Evolutionary conservation across 805 yeast species (phyloP).

Genomic region (Saccharomycopsis sp.): DNA sequence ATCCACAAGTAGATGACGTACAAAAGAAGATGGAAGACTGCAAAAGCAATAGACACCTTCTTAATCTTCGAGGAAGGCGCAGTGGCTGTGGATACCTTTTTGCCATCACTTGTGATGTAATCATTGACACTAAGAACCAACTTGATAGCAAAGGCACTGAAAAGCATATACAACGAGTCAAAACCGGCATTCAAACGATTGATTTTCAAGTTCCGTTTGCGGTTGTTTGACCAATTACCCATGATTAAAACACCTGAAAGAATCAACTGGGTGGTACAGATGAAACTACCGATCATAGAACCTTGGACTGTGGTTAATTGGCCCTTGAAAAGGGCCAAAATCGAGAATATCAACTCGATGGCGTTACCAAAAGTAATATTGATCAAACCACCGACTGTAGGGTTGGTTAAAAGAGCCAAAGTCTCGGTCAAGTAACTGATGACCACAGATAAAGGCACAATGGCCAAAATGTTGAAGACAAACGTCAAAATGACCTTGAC

Average conservation of each 20-base stretch:
- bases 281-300: conserved; percentile 20
- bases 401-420: conserved; percentile 18
- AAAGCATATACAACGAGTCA: conserved; percentile 16
- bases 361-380: conserved; percentile 21
- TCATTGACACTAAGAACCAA: conserved; percentile 13
- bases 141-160: conserved; percentile 14
- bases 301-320: conserved; percentile 20
- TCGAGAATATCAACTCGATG: conserved; percentile 19
- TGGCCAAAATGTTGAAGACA: conserved; percentile 19
- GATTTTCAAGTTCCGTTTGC: conserved; percentile 13
- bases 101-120: conserved; percentile 9
- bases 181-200: conserved; percentile 12
- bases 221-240: conserved; percentile 14
- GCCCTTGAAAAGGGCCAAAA: conserved; percentile 15
- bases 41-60: conserved; percentile 14
- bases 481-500: conserved; percentile 9
- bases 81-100: conserved; percentile 16
- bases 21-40: conserved; percentile 17
- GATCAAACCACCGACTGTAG: conserved; percentile 18
- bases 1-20: conserved; percentile 14
- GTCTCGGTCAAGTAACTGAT: conserved; percentile 17
- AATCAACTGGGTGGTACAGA: conserved; percentile 18
- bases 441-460: conserved; percentile 18
- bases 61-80: conserved; percentile 20
- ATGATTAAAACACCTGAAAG: conserved; percentile 18